phyloP scores from a whole-genome alignment of 2,329 filamentous ascomycete genomes.

The Diaporthe vexans region DNA sequence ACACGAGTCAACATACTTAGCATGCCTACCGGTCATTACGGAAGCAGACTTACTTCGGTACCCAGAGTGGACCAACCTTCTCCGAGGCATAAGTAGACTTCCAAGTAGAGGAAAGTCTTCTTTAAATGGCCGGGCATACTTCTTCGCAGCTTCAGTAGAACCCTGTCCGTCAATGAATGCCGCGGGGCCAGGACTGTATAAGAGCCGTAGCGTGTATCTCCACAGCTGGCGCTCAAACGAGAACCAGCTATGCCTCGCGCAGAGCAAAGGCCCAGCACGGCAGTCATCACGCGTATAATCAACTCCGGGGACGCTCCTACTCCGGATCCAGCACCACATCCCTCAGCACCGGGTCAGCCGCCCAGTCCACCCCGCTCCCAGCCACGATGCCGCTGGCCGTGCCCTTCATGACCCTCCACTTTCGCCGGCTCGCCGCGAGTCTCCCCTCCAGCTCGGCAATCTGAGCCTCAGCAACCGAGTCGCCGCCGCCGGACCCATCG shows the following conservation, averaged over 20 bases:
- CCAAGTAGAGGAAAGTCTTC: background rate
- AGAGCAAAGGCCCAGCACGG: background rate
- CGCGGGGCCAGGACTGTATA: background rate
- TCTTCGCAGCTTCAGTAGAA: background rate
- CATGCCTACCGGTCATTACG: background rate
- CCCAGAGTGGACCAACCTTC: background rate
- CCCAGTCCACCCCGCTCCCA: slow-evolving; percentile 88
- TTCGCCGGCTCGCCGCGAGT: slow-evolving; percentile 73
- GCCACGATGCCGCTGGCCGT: slow-evolving; percentile 83
- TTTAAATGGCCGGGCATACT: background rate
- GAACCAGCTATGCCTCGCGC: background rate
- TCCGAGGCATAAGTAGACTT: background rate
- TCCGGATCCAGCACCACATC: slow-evolving; percentile 80
- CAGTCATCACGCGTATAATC: background rate
- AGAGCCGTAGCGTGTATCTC: background rate
- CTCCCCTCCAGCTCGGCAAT: slow-evolving; percentile 71
- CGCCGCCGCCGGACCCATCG: slow-evolving; percentile 56
- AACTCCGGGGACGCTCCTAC: slow-evolving; percentile 48
- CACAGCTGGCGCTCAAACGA: background rate
- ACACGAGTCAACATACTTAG: background rate
- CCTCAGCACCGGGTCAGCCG: slow-evolving; percentile 74
- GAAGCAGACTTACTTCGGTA: background rate
- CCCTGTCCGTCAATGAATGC: background rate
- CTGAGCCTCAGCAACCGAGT: slow-evolving; percentile 66
- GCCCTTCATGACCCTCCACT: slow-evolving; percentile 82